These are phyloP conservation scores for Cytospora mali DNA, from an alignment of 2,329 filamentous ascomycete species.

Conservation along the genomic window DNA sequence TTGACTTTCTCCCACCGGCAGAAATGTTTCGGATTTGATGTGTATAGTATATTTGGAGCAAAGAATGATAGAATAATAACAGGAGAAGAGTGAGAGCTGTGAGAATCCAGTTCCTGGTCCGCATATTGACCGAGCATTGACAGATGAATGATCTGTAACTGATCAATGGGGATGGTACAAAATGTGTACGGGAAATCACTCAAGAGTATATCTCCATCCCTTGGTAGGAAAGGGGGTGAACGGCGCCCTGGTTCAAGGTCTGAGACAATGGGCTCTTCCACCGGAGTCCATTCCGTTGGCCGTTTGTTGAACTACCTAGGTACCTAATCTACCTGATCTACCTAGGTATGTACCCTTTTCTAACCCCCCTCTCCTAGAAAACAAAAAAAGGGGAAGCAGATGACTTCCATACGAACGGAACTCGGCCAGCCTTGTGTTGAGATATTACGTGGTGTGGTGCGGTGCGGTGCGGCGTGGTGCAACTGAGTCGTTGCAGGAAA, in stretches of 20 bases:
- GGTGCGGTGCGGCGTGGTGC: not conserved
- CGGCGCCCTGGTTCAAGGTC: not conserved
- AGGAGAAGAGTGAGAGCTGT: not conserved
- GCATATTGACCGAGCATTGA: slow-evolving; percentile 1
- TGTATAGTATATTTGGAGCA: slow-evolving; percentile 1
- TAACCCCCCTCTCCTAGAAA: no score
- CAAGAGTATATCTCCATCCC: not conserved
- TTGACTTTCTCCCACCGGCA: not conserved
- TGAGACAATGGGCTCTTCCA: not conserved
- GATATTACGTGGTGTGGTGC: no score
- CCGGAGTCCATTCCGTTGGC: not conserved
- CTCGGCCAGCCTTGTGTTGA: no score
- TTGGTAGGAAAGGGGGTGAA: not conserved
- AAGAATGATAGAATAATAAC: not conserved
- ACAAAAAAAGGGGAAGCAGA: no score
- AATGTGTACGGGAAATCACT: no score
- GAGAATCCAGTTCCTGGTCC: slow-evolving; percentile 4
- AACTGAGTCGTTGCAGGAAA: not conserved
- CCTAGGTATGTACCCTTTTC: no score
- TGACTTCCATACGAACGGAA: no score
- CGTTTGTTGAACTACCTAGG: no score
- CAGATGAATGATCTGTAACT: not conserved
- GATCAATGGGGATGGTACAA: not conserved
- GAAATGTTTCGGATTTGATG: not conserved
- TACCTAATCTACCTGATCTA: no score